Base-by-base conservation (phyloP, 371 early-diverging fungal genomes). In the Rhizopus sp. region DNA sequence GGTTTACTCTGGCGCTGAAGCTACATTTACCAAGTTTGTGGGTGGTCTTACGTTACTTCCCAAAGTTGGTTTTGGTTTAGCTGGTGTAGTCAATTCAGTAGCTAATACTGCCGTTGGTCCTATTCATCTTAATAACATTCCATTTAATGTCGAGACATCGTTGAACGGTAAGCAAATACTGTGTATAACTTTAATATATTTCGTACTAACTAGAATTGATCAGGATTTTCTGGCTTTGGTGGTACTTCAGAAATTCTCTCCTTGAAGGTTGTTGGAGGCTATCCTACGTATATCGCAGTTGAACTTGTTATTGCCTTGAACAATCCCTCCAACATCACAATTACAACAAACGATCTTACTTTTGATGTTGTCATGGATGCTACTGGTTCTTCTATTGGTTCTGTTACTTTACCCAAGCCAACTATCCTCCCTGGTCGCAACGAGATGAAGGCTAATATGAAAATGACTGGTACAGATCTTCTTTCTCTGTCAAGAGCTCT, bases 261-360 rank as follows among this genome's bases (percentile, higher is more conserved):
- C 32, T 64, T 82, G 13, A 58, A 68, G 10, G 63, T 85, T 37
- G 56, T 66, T 33, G 82, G 83, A 8, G 83, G 78, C 32, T 73
- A 70, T 39, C 32, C 72, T 5, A 63, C 77, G 7, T 77, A 71
- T 39, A 59, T 77, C 37, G 50, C 58, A 49, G 77, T 80, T 46
- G 42, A 72, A 45, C 69, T 72, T 49, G 68, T 66, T 44, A 69
- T 77, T 44, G 63, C 65, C 12, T 59, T 83, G 38, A 70, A 70
- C 64, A 83, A 81, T 60, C 83, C 83, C 7, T 77, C 77, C 33
- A 73, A 72, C 10, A 66, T 81, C 54, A 76, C 77, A 3, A 80
- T 80, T 53, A 72, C 70, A 45, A 60, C 75, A 47, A 75, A 75
- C 6, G 57, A 78, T 44, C 71, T 80, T 16, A 40, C 51, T 10